Evolutionary conservation across 805 yeast species (phyloP).

Genomic region (Maudiozyma serrabonitensis): DNA sequence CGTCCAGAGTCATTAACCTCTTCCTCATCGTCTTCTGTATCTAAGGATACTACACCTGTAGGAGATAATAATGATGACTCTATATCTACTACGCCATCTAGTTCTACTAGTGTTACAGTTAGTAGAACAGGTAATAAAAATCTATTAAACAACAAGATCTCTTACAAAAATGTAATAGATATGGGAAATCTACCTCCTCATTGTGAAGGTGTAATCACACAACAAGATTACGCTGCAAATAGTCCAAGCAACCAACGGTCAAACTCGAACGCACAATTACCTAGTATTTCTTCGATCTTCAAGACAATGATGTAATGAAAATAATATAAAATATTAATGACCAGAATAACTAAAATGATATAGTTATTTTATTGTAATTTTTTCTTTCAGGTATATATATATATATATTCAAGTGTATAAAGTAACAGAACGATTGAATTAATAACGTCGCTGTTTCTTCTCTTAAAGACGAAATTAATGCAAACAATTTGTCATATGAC

Average conservation of each 20-base stretch:
- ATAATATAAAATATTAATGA: conserved; percentile 4
- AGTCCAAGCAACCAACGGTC: not conserved
- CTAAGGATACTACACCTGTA: conserved; percentile 16
- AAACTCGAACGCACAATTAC: conserved; percentile 10
- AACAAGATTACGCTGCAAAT: not conserved
- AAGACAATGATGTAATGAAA: not conserved
- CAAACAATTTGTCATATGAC: too few species aligned
- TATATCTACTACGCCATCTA: conserved; percentile 2
- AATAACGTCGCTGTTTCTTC: too few species aligned
- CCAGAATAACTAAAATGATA: too few species aligned
- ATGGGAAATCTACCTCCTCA: not conserved
- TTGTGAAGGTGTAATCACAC: not conserved
- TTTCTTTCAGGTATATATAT: too few species aligned
- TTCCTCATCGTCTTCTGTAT: conserved; percentile 1
- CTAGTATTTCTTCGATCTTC: conserved; percentile 18
- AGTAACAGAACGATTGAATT: too few species aligned
- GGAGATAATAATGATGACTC: conserved; percentile 7
- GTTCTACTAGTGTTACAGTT: not conserved
- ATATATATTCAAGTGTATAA: too few species aligned
- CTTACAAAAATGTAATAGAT: not conserved
- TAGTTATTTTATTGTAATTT: too few species aligned
- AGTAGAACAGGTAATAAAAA: not conserved
- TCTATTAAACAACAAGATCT: not conserved
- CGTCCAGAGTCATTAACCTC: not conserved
- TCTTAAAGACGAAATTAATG: too few species aligned